A percentile compares a stretch with the other conserved stretches of the same genome.
These are phyloP conservation scores for Phytophthora tubulina DNA, from an alignment of 352 stramenopile genomes.

Conservation along the genomic window DNA sequence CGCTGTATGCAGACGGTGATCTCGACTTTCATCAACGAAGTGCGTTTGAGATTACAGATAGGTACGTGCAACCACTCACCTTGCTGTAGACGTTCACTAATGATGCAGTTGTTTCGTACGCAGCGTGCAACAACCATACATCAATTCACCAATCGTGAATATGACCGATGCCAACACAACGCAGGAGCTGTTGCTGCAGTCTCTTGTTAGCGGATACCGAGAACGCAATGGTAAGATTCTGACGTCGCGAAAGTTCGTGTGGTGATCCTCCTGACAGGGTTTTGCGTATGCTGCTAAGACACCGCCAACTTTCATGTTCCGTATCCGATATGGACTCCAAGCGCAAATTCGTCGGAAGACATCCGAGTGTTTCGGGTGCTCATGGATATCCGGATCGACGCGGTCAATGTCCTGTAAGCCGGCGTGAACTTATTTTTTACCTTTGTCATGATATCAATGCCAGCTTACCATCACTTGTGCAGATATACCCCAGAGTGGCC, in stretches of 20 bases:
- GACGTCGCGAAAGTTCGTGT: neutral
- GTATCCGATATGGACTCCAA: slow-evolving; percentile 56
- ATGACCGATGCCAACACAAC: slow-evolving; percentile 44
- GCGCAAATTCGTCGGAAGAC: slow-evolving; percentile 18
- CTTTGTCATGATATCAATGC: neutral
- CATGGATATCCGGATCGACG: slow-evolving; percentile 57
- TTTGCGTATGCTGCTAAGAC: slow-evolving; percentile 26
- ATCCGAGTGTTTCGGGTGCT: slow-evolving; percentile 42
- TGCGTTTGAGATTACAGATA: slow-evolving; percentile 54
- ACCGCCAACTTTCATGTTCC: slow-evolving; percentile 48
- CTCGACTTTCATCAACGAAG: slow-evolving; percentile 61
- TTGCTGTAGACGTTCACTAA: neutral
- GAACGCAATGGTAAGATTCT: slow-evolving; percentile 55
- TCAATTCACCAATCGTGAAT: slow-evolving; percentile 52
- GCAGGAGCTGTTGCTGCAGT: slow-evolving; percentile 50
- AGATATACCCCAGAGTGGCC: slow-evolving; percentile 70
- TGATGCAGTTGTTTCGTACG: neutral
- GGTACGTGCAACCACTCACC: slow-evolving; percentile 32
- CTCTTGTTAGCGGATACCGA: slow-evolving; percentile 50
- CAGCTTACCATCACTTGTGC: slow-evolving; percentile 3
- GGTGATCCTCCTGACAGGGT: slow-evolving; percentile 1
- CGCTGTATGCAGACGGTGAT: slow-evolving; percentile 66
- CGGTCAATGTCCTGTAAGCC: slow-evolving; percentile 48
- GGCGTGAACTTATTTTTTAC: neutral
- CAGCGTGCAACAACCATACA: slow-evolving; percentile 53